These are phyloP conservation scores for Alternaria metachromatica DNA, from an alignment of 2,329 filamentous ascomycete species.

Conservation along the genomic window DNA sequence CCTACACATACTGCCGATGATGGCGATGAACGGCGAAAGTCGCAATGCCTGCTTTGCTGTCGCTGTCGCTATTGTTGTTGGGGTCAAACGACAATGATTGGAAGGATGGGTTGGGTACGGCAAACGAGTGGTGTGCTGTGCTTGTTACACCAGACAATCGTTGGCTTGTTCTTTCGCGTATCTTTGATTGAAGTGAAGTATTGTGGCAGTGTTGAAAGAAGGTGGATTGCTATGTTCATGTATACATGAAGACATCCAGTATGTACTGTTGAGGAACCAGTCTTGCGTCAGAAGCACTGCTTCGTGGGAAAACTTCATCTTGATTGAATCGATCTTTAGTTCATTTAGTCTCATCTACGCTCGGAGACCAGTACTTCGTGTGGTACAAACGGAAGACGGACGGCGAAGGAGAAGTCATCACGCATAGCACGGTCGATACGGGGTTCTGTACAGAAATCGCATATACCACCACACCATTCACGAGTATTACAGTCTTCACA, in stretches of 20 bases:
- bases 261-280: no score
- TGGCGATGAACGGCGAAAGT: not conserved
- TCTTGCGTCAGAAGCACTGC: no score
- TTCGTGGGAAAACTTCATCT: no score
- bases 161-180: not conserved
- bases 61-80: not conserved
- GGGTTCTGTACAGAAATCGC: no score
- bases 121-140: conserved; percentile 13
- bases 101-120: no score
- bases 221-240: not conserved
- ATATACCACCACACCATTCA: not conserved
- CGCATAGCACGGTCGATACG: not conserved
- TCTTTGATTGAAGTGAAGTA: not conserved
- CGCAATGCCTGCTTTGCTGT: conserved; percentile 11
- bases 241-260: not conserved
- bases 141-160: conserved; percentile 21
- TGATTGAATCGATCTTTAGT: no score
- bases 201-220: not conserved
- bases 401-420: not conserved
- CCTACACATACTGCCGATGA: not conserved
- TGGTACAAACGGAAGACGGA: not conserved
- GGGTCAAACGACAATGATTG: conserved; percentile 8
- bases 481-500: no score
- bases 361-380: not conserved
- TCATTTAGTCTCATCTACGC: not conserved